Conservation (phyloP, 345 rosid genomes). For the Rhodomyrtus tomentosa region DNA sequence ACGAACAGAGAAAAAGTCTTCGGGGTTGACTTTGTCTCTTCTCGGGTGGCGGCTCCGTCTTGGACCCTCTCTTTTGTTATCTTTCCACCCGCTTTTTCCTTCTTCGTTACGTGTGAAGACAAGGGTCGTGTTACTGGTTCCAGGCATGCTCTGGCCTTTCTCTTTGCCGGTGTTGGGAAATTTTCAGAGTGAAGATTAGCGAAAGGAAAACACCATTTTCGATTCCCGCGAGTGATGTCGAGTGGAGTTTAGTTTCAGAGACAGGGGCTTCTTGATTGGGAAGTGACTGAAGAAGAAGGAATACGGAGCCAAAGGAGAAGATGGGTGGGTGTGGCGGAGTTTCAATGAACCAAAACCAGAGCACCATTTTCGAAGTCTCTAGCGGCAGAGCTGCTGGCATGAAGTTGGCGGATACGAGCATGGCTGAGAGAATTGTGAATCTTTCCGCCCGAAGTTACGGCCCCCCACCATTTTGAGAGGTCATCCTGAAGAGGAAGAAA, state of each 20-base stretch:
- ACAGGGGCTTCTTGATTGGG: slow-evolving; percentile 43
- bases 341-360: slow-evolving; percentile 5
- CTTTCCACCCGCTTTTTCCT: not conserved
- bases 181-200: slow-evolving; percentile 59
- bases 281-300: not conserved
- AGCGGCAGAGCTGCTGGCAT: not conserved
- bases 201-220: slow-evolving; percentile 58
- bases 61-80: too few species aligned
- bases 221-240: slow-evolving; percentile 47
- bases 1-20: not conserved
- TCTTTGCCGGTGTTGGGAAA: slow-evolving; percentile 54
- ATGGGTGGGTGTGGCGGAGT: not conserved
- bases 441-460: slow-evolving; percentile 19
- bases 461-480: slow-evolving; percentile 4
- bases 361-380: slow-evolving; percentile 8
- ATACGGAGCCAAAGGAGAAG: slow-evolving; percentile 2
- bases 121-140: slow-evolving; percentile 6
- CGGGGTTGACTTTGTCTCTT: not conserved
- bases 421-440: slow-evolving; percentile 26
- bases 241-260: slow-evolving; percentile 32
- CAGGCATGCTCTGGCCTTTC: slow-evolving; percentile 52
- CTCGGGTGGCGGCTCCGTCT: not conserved
- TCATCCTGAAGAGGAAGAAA: slow-evolving; percentile 20
- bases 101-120: too few species aligned
- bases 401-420: slow-evolving; percentile 40